phyloP scores from a whole-genome alignment of 2,329 filamentous ascomycete genomes.

The Trichoderma breve region DNA sequence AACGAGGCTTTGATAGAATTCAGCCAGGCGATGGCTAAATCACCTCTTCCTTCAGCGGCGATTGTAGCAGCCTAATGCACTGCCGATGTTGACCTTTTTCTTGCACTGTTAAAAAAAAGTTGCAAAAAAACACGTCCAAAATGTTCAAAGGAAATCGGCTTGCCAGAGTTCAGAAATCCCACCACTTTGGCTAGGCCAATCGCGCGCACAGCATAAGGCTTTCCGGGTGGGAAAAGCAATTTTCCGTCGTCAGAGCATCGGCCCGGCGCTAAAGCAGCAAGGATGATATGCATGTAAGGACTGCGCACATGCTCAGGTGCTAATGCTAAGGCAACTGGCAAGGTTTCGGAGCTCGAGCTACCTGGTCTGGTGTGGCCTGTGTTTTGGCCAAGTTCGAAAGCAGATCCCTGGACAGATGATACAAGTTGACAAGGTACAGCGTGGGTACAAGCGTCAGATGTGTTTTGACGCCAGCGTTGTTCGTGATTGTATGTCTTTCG shows the following conservation, averaged over 20 bases:
- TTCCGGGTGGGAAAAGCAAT: not conserved
- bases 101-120: not conserved
- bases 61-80: not conserved
- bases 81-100: not conserved
- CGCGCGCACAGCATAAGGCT: not conserved
- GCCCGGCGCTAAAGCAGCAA: conserved; percentile 16
- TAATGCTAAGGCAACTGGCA: not conserved
- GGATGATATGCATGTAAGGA: conserved; percentile 16
- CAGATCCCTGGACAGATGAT: not conserved
- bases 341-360: not conserved
- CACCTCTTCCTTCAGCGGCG: not conserved
- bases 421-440: not conserved
- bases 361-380: not conserved
- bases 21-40: no score
- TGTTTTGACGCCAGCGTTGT: not conserved
- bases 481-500: not conserved
- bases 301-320: not conserved
- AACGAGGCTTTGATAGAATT: not conserved
- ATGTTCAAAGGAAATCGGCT: not conserved
- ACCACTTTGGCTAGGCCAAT: not conserved
- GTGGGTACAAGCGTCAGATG: not conserved
- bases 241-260: not conserved
- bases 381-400: not conserved
- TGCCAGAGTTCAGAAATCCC: not conserved
- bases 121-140: not conserved